Evolutionary conservation across 139 green algal species (phyloP).

Genomic region (Haematococcus lacustris): DNA sequence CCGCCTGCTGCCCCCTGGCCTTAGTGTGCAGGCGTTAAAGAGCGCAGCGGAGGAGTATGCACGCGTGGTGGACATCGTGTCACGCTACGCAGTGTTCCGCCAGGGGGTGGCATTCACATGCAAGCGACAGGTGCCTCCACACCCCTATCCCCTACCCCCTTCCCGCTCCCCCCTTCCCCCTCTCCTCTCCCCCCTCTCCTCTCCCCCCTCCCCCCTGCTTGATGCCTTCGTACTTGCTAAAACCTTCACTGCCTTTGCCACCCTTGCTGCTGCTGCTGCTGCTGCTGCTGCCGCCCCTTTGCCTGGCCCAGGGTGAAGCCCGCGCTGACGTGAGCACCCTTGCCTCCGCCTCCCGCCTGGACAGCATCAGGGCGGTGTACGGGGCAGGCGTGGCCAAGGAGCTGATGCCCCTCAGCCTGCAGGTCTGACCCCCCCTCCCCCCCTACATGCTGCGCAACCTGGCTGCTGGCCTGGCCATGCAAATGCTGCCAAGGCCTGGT

Average conservation of each 20-base stretch:
- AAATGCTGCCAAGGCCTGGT: no score
- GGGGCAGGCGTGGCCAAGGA: slow-evolving; percentile 61
- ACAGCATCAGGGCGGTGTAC: slow-evolving; percentile 76
- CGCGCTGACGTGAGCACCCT: slow-evolving; percentile 71
- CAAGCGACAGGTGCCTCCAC: slow-evolving; percentile 38
- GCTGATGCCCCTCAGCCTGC: slow-evolving; percentile 49
- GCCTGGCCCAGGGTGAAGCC: slow-evolving; percentile 53
- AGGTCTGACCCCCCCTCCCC: no score
- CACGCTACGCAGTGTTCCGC: slow-evolving; percentile 49
- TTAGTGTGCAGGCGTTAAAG: slow-evolving; percentile 42
- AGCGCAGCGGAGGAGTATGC: slow-evolving; percentile 76
- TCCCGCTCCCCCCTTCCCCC: no score
- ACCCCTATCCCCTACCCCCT: no score
- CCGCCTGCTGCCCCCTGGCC: neutral
- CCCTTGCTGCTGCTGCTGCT: no score
- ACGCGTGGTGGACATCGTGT: slow-evolving; percentile 75
- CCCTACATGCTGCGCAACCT: no score
- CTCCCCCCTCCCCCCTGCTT: no score
- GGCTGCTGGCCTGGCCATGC: no score
- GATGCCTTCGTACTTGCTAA: no score
- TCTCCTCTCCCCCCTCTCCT: no score
- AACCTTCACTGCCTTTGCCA: no score
- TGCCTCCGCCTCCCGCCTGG: slow-evolving; percentile 25
- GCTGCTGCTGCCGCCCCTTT: no score
- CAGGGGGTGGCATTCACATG: slow-evolving; percentile 49